Conservation (phyloP, 2,329 filamentous ascomycete genomes). For the Penicillium sp. region DNA sequence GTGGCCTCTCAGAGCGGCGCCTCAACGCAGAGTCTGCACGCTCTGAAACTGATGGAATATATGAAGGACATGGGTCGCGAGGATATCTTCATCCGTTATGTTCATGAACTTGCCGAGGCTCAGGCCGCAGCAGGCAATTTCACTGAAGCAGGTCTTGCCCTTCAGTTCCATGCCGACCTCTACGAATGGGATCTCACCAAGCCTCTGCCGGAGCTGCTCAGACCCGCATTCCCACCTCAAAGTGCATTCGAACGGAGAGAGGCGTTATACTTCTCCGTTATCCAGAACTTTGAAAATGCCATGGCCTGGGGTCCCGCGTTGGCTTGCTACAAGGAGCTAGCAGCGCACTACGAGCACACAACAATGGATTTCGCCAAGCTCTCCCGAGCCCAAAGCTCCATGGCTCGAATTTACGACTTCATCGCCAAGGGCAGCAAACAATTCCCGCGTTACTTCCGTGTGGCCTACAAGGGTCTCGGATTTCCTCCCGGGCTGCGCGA, state of each 20-base stretch:
- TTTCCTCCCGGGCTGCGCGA: conserved; percentile 79
- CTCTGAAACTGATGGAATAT: conserved; percentile 90
- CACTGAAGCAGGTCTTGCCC: conserved; percentile 82
- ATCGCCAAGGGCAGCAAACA: conserved; percentile 78
- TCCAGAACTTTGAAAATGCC: conserved; percentile 92
- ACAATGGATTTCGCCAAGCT: conserved; percentile 90
- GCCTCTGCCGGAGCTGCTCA: conserved; percentile 64
- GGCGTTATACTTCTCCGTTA: conserved; percentile 88
- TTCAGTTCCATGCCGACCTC: conserved; percentile 86
- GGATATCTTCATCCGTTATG: conserved; percentile 93
- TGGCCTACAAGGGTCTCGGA: conserved; percentile 83
- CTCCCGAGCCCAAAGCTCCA: conserved; percentile 82
- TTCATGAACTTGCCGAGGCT: conserved; percentile 81
- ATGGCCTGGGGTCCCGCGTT: conserved; percentile 89
- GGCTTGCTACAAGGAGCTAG: conserved; percentile 84
- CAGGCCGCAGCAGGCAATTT: conserved; percentile 75
- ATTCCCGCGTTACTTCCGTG: conserved; percentile 85
- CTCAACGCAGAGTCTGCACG: conserved; percentile 79
- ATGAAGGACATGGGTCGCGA: conserved; percentile 95
- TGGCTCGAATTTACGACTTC: conserved; percentile 87
- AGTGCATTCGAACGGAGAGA: conserved; percentile 91
- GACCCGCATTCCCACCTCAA: conserved; percentile 78
- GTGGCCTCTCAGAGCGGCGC: conserved; percentile 81
- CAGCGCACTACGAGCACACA: conserved; percentile 85
- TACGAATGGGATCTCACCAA: conserved; percentile 84